A percentile compares a stretch with the other conserved stretches of the same genome.
Conservation (phyloP, 1,284 basidiomycete species). For the Malassezia psittaci region DNA sequence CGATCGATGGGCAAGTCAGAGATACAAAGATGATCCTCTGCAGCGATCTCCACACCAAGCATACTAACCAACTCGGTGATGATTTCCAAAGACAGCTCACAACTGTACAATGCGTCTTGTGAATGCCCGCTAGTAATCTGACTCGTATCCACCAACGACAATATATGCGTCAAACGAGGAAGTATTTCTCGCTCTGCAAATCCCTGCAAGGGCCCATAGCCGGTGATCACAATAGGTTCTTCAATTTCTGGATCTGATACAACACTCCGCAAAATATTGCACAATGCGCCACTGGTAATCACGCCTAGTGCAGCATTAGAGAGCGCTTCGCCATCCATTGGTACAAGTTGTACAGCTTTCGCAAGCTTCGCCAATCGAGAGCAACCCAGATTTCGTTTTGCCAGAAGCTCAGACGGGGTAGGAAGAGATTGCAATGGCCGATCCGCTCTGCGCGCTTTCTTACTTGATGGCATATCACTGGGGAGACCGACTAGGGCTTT, state of each 20-base stretch:
- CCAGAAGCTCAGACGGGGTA: slow-evolving; percentile 20
- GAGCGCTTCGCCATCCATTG: background rate
- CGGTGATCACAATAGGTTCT: background rate
- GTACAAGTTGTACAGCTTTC: slow-evolving; percentile 18
- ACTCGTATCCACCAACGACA: slow-evolving; percentile 8
- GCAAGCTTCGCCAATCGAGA: slow-evolving; percentile 20
- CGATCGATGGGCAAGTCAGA: slow-evolving; percentile 1
- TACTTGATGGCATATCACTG: slow-evolving; percentile 2
- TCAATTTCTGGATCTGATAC: slow-evolving; percentile 14
- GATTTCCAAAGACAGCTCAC: slow-evolving; percentile 34
- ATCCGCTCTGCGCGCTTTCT: slow-evolving; percentile 19
- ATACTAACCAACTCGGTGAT: slow-evolving; percentile 30
- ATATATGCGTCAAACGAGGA: slow-evolving; percentile 1
- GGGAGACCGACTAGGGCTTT: slow-evolving; percentile 23
- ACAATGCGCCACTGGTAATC: slow-evolving; percentile 21
- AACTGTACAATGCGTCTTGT: slow-evolving; percentile 20
- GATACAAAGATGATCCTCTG: background rate
- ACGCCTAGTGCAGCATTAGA: slow-evolving; percentile 28
- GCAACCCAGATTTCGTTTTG: slow-evolving; percentile 6
- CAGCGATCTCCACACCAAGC: slow-evolving; percentile 9
- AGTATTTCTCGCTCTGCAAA: slow-evolving; percentile 16
- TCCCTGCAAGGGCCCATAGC: background rate
- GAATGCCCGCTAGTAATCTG: slow-evolving; percentile 9
- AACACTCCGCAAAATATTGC: slow-evolving; percentile 18
- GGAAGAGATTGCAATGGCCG: background rate